Evolutionary conservation across 2,329 filamentous ascomycete species (phyloP).

Genomic region (Cladosporium halotolerans): DNA sequence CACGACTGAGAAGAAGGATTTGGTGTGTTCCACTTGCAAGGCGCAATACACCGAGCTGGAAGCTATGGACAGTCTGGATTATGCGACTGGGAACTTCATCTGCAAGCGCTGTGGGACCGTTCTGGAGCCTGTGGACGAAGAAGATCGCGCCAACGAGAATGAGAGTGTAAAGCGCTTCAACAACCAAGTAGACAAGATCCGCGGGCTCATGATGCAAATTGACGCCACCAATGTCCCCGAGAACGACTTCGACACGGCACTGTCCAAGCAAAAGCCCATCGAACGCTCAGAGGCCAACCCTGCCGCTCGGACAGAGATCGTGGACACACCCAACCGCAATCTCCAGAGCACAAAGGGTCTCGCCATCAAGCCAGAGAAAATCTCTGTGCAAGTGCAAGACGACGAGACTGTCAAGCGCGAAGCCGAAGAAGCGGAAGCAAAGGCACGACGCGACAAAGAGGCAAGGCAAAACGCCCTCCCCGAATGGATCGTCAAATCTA

Average conservation of each 20-base stretch:
- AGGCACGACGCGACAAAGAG: slow-evolving; percentile 26
- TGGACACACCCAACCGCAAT: slow-evolving; percentile 28
- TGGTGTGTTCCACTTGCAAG: slow-evolving; percentile 73
- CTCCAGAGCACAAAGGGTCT: slow-evolving; percentile 30
- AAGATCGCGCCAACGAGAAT: slow-evolving; percentile 47
- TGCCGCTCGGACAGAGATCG: slow-evolving; percentile 30
- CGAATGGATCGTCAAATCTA: slow-evolving; percentile 31
- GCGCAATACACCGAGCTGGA: slow-evolving; percentile 86
- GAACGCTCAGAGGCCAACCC: slow-evolving; percentile 61
- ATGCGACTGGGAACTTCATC: slow-evolving; percentile 54
- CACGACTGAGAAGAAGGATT: slow-evolving; percentile 80
- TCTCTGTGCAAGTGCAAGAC: slow-evolving; percentile 30
- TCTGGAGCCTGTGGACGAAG: slow-evolving; percentile 56
- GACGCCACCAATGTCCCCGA: slow-evolving; percentile 67
- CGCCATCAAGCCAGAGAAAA: slow-evolving; percentile 30
- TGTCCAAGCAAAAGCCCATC: slow-evolving; percentile 58
- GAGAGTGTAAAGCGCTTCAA: slow-evolving; percentile 70
- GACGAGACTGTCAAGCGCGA: slow-evolving; percentile 30
- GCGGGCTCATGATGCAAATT: slow-evolving; percentile 68
- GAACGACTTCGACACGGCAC: slow-evolving; percentile 65
- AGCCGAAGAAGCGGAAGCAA: slow-evolving; percentile 26
- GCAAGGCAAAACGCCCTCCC: slow-evolving; percentile 31
- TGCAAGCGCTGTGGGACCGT: slow-evolving; percentile 71
- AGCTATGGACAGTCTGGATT: slow-evolving; percentile 69
- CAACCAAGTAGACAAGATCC: slow-evolving; percentile 72